Base-by-base conservation (phyloP, 345 rosid genomes). In the Hibiscus syriacus region DNA sequence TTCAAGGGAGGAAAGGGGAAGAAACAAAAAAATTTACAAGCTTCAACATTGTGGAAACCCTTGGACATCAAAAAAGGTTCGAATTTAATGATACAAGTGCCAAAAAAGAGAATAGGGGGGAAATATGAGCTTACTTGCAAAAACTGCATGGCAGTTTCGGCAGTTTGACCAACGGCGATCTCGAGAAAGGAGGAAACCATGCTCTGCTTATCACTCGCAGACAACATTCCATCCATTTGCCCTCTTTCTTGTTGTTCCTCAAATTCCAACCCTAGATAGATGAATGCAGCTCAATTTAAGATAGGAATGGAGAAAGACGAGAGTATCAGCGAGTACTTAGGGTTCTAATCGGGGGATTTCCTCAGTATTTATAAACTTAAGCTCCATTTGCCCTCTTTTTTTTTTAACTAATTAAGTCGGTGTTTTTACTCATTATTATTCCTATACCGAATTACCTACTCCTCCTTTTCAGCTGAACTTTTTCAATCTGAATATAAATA, bases 131-230 rank as follows among this genome's bases (percentile, higher is more conserved):
- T 34, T 20, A 94, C 99, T 96, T 89, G 86, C 74, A 94, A 73
- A 81, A 94, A 91, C 75, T 89, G 97, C 22, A 79, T 71, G 68
- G 99, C 99, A 27, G 97, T 94, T 57, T 89, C 93, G 39, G 88
- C 76, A 26, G 93, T 89, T 73, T 94, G 96, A 55, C 98, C 99
- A 10, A 86, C 96, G 43, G 99, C 98, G 86, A 94, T 85, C 84
- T 94, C 99, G 55, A 94, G 93, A 80, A 94, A 94, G 65, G 97
- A 94, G 73, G 97, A 79, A 76, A 94, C 89, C 85, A 89, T 79
- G 34, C 74, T 78, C 81, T 91, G 90, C 81, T 85, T 67, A 57
- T 94, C 91, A 74, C 64, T 63, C 2, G 87, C 68, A 43, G 95
- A 81, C 55, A 80, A 43, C 63, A 82, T 66, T 64, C 69, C 74